These are phyloP conservation scores for Ascomycota sp. DNA, from an alignment of 2,329 filamentous ascomycete species.

Conservation along the genomic window DNA sequence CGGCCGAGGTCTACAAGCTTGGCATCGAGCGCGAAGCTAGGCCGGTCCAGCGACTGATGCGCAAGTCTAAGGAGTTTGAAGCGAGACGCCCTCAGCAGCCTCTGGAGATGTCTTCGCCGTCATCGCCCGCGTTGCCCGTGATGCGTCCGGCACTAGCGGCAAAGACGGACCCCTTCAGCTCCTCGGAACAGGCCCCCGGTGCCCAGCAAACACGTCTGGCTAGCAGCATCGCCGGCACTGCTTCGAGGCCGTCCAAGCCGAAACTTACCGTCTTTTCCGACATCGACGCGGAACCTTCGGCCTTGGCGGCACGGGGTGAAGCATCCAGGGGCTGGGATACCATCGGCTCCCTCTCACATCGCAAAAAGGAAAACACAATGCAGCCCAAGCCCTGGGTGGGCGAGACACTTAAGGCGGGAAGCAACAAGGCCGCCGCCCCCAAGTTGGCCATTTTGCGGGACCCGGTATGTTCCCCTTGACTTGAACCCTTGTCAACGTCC, in stretches of 20 bases:
- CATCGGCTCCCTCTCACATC: slow-evolving; percentile 65
- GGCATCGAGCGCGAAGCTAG: slow-evolving; percentile 76
- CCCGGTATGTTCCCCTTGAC: slow-evolving; percentile 38
- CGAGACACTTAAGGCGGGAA: slow-evolving; percentile 70
- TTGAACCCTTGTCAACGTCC: slow-evolving; percentile 17
- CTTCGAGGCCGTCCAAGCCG: slow-evolving; percentile 44
- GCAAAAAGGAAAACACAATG: slow-evolving; percentile 81
- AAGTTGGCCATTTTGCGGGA: slow-evolving; percentile 94
- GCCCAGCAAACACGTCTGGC: slow-evolving; percentile 40
- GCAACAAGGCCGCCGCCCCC: slow-evolving; percentile 46
- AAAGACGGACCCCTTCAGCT: slow-evolving; percentile 64
- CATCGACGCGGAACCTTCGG: slow-evolving; percentile 35
- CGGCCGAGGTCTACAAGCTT: slow-evolving; percentile 78
- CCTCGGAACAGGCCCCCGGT: slow-evolving; percentile 30
- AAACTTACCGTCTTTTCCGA: slow-evolving; percentile 90
- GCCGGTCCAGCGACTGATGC: slow-evolving; percentile 55
- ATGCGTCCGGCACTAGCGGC: slow-evolving; percentile 64
- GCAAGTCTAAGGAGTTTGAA: slow-evolving; percentile 87
- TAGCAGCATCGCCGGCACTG: slow-evolving; percentile 22
- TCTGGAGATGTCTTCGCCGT: slow-evolving; percentile 40
- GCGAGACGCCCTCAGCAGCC: slow-evolving; percentile 46
- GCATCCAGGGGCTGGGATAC: slow-evolving; percentile 66
- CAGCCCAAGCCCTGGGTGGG: slow-evolving; percentile 80
- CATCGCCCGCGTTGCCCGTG: slow-evolving; percentile 67
- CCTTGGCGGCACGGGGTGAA: slow-evolving; percentile 27